Base-by-base conservation (phyloP, 1,284 basidiomycete genomes). In the Macrocybe sp. region DNA sequence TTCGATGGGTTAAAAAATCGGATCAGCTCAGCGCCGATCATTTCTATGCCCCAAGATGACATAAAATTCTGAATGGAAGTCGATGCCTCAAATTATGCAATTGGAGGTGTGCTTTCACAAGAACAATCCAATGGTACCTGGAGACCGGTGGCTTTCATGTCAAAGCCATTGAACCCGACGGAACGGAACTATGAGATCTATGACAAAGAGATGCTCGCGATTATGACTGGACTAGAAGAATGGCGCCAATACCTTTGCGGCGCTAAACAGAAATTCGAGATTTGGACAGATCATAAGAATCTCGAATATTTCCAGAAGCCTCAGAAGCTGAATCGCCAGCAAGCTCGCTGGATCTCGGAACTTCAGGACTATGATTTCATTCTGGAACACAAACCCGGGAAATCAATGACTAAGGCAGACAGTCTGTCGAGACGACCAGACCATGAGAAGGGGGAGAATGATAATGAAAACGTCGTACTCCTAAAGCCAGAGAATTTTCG, bases 161-260 rank as follows among this genome's bases (percentile, higher is more conserved):
- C 64, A 0, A 57, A 66, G 45, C 31, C 56, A 0, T 49, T 73
- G 8, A 57, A 56, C 28, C 48, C 53, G 33, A 47, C 56, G 2
- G 56, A 68, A 57, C 43, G 58, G 4, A 78, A 78, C 52, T 79
- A 76, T 55, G 61, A 68, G 14, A 70, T 73, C 33, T 67, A 75
- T 53, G 69, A 81, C 53, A 62, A 68, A 46, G 74, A 81, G 60
- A 46, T 80, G 11, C 36, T 77, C 0, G 65, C 68, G 0, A 65
- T 75, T 12, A 62, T 72, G 10, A 6, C 12, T 0, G 45, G 49
- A 6, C 33, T 53, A 0, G 28, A 50, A 0, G 42, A 50, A 39
- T 78, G 70, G 74, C 39, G 61, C 30, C 66, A 72, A 32, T 71
- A 68, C 47, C 49, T 69, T 0, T 40, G 60, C 52, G 69, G 70